These are phyloP conservation scores for Podospora sp. DNA, from an alignment of 495 filamentous ascomycete species.

Conservation along the genomic window DNA sequence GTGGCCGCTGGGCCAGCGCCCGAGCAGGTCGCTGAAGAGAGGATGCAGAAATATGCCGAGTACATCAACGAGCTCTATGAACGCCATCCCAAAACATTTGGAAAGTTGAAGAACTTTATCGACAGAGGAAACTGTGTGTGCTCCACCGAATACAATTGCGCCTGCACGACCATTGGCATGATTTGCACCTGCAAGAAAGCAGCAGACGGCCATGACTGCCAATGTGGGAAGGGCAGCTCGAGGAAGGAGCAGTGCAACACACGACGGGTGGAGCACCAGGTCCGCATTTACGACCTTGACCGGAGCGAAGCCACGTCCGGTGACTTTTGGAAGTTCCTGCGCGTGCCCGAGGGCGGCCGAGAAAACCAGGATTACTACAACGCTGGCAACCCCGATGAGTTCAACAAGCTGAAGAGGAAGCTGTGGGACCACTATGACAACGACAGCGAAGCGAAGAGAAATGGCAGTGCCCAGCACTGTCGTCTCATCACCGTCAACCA, in stretches of 20 bases:
- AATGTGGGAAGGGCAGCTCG: too few species aligned
- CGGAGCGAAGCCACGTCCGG: background rate
- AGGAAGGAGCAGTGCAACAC: background rate
- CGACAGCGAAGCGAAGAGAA: background rate
- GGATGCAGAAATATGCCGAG: background rate
- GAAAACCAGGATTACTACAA: background rate
- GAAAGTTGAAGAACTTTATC: background rate
- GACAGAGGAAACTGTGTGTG: background rate
- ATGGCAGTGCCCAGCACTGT: background rate
- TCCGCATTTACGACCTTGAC: slow-evolving; percentile 4
- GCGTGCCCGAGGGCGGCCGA: too few species aligned
- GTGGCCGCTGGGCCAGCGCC: too few species aligned
- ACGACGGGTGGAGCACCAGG: background rate
- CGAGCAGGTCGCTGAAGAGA: too few species aligned
- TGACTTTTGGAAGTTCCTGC: background rate
- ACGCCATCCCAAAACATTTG: background rate
- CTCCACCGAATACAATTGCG: background rate
- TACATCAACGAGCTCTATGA: background rate
- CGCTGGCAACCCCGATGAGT: background rate
- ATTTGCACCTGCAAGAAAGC: background rate
- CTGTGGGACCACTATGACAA: background rate
- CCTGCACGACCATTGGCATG: background rate
- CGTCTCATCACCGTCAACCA: slow-evolving; percentile 6
- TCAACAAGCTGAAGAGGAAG: background rate
- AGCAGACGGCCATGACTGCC: background rate